Evolutionary conservation across 2,329 filamentous ascomycete species (phyloP), one percentile per base, ranked within the genome.

Genomic region (Ceratocystis albifundus): DNA sequence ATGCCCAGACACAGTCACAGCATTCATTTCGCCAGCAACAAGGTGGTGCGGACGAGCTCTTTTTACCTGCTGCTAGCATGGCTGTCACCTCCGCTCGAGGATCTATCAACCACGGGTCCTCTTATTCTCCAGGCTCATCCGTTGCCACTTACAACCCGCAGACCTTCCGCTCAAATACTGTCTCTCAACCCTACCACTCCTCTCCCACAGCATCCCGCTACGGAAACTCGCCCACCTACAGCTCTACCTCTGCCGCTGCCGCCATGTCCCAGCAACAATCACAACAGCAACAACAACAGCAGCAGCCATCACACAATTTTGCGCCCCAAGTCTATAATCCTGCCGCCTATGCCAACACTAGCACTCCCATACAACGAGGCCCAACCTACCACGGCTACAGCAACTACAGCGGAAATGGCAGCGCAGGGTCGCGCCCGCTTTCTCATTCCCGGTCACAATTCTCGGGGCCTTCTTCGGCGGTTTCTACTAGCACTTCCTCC

Each of bases 311-410:
- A 62, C 71, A 79, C 25, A 74, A 82, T 55, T 93, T 92, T 75
- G 93, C 92, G 72, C 88, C 89, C 1, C 82, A 70, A 45, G 10
- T 71, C 5, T 85, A 85, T 73, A 84, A 85, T 70, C 83, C 83
- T 30, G 82, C 82, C 53, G 82, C 82, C 62, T 85, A 85, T 74
- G 81, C 81, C 65, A 76, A 73, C 69, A 75, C 79, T 30, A 28
- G 25, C 10, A 73, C 73, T 32, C 71, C 73, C 17, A 68, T 62
- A 45, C 82, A 84, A 70, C 77, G 82, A 55, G 80, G 80, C 65
- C 74, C 79, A 59, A 80, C 80, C 1, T 79, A 82, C 67, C 74
- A 79, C 61, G 80, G 79, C 32, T 80, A 80, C 70, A 76, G 72
- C 69, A 75, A 71, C 65, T 81, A 81, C 44, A 72, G 74, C 50